Percentiles rank a stretch among this genome's conserved stretches.
Evolutionary conservation across 2,329 filamentous ascomycete species (phyloP).

Genomic region (Aspergillus neotritici): DNA sequence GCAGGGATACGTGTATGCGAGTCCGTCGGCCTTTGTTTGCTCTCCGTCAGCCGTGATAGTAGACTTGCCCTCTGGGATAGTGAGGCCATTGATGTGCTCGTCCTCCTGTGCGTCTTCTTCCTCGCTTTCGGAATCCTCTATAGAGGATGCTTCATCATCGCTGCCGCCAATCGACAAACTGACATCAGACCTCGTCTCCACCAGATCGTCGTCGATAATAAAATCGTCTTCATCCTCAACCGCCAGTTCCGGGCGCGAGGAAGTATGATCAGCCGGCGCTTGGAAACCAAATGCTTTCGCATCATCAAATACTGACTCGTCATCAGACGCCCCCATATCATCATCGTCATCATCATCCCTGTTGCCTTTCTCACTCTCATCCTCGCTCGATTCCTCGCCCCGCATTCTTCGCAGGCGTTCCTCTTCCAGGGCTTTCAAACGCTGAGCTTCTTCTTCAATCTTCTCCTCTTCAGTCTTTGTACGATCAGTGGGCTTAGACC

Average conservation of each 20-base stretch:
- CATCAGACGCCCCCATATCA: constrained; percentile 40
- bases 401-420: constrained; percentile 80
- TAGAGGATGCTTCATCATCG: constrained; percentile 53
- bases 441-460: constrained; percentile 67
- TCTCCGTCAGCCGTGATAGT: constrained; percentile 37
- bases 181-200: constrained; percentile 68
- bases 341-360: constrained; percentile 35
- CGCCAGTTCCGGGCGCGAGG: constrained; percentile 48
- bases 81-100: constrained; percentile 66
- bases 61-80: constrained; percentile 34
- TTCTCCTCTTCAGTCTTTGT: constrained; percentile 90
- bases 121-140: constrained; percentile 51
- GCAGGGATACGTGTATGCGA: constrained; percentile 83
- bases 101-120: constrained; percentile 52
- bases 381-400: constrained; percentile 66
- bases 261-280: constrained; percentile 39
- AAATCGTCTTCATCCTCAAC: constrained; percentile 96
- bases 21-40: constrained; percentile 42
- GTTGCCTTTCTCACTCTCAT: constrained; percentile 50
- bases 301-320: constrained; percentile 49
- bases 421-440: constrained; percentile 74
- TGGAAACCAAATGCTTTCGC: constrained; percentile 59
- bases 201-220: constrained; percentile 77
- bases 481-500: constrained; percentile 76
- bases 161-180: constrained; percentile 39